Evolutionary conservation across 192 early-diverging fungal genomes (phyloP).

Genomic region (Pilaira anomala): DNA sequence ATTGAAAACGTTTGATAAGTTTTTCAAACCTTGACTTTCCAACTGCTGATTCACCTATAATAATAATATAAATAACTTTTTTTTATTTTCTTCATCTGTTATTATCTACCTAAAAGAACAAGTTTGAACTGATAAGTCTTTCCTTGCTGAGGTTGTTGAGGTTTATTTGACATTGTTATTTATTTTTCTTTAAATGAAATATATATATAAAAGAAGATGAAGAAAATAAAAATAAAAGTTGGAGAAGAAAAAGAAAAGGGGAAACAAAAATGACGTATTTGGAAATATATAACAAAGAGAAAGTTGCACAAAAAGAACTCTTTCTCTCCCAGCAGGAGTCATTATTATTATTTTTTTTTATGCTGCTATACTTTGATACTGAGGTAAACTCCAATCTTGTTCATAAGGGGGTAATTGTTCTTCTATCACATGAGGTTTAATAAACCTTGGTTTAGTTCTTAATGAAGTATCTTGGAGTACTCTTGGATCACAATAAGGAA

Average conservation of each 20-base stretch:
- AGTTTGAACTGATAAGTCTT: slow-evolving; percentile 90
- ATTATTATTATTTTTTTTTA: too few species aligned
- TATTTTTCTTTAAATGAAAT: too few species aligned
- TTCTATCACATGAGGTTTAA: slow-evolving; percentile 1
- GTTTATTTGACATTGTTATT: slow-evolving; percentile 10
- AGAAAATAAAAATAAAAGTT: not conserved
- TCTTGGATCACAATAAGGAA: slow-evolving; percentile 2
- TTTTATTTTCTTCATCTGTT: slow-evolving; percentile 7
- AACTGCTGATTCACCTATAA: slow-evolving; percentile 58
- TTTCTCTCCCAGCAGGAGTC: too few species aligned
- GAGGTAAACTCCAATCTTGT: not conserved
- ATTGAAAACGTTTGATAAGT: not conserved
- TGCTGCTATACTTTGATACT: not conserved
- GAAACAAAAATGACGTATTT: too few species aligned
- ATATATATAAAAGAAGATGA: not conserved
- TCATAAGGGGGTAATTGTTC: slow-evolving; percentile 11
- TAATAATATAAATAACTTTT: not conserved
- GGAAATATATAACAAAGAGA: too few species aligned
- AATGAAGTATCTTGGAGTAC: slow-evolving; percentile 5
- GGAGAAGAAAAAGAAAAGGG: not conserved
- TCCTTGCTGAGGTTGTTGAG: slow-evolving; percentile 21
- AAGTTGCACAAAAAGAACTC: too few species aligned
- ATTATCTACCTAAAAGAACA: slow-evolving; percentile 75
- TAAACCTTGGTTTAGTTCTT: slow-evolving; percentile 15
- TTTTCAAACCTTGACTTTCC: slow-evolving; percentile 60